These are phyloP conservation scores for Fulvia fulva DNA, from an alignment of 2,329 filamentous ascomycete genomes.

Conservation along the genomic window DNA sequence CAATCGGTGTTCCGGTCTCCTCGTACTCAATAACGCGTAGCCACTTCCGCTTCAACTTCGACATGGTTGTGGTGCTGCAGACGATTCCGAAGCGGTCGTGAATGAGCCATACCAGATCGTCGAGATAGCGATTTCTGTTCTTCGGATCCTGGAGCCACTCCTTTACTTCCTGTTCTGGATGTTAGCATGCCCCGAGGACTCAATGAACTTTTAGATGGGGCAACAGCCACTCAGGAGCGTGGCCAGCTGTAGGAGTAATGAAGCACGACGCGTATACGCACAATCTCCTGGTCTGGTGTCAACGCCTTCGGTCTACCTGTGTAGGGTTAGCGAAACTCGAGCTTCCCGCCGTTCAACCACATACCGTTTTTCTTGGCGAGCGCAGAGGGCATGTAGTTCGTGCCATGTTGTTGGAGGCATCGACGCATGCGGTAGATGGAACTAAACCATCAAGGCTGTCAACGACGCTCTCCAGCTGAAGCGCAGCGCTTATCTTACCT, in stretches of 20 bases:
- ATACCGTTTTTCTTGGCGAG: slow-evolving; percentile 36
- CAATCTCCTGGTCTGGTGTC: slow-evolving; percentile 31
- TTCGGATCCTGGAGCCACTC: slow-evolving; percentile 31
- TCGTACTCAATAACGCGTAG: slow-evolving; percentile 32
- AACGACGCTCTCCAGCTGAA: no score
- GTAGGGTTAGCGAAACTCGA: no score
- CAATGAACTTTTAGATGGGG: no score
- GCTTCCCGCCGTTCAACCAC: no score
- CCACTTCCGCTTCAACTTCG: slow-evolving; percentile 35
- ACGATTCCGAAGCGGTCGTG: slow-evolving; percentile 34
- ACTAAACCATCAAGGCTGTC: no score
- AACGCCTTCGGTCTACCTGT: slow-evolving; percentile 32
- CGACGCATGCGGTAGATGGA: slow-evolving; percentile 36
- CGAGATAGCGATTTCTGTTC: slow-evolving; percentile 31
- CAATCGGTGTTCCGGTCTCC: slow-evolving; percentile 29
- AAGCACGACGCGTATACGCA: slow-evolving; percentile 13
- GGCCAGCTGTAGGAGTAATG: no score
- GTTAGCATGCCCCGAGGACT: no score
- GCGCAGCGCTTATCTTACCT: slow-evolving; percentile 19
- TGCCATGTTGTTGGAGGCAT: slow-evolving; percentile 32
- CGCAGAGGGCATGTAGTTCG: slow-evolving; percentile 32
- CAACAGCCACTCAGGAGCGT: no score
- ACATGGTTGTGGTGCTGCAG: slow-evolving; percentile 35
- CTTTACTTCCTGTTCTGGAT: slow-evolving; percentile 31
- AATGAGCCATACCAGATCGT: slow-evolving; percentile 34